phyloP scores from a whole-genome alignment of 768 basidiomycete genomes.

The Pleurotus sapidus region DNA sequence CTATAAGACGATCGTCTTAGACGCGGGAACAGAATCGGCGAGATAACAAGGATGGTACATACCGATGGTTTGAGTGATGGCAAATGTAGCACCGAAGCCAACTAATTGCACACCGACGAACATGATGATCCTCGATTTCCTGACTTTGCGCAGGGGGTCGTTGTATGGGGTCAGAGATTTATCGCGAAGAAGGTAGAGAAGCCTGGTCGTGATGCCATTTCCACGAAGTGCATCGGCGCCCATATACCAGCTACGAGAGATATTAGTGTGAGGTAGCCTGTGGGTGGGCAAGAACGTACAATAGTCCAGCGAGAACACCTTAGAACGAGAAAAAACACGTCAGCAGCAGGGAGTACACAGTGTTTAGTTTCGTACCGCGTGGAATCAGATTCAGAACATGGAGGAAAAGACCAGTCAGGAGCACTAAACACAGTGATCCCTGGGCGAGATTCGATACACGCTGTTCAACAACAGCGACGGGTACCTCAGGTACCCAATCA shows the following conservation, averaged over 20 bases:
- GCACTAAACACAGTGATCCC: slow-evolving; percentile 73
- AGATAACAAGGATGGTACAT: slow-evolving; percentile 27
- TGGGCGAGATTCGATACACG: slow-evolving; percentile 90
- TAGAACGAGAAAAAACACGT: neutral
- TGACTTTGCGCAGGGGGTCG: slow-evolving; percentile 76
- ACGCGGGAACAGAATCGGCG: neutral
- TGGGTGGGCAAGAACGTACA: slow-evolving; percentile 44
- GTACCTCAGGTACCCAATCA: slow-evolving; percentile 38
- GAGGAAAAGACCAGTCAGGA: slow-evolving; percentile 80
- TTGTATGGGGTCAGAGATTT: slow-evolving; percentile 50
- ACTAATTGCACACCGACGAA: slow-evolving; percentile 76
- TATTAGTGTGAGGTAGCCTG: neutral
- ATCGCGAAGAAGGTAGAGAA: slow-evolving; percentile 80
- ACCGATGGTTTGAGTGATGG: slow-evolving; percentile 90
- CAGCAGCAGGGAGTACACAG: slow-evolving; percentile 5
- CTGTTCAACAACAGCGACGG: slow-evolving; percentile 84
- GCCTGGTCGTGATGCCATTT: slow-evolving; percentile 81
- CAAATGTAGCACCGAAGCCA: slow-evolving; percentile 87
- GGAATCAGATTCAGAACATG: slow-evolving; percentile 80
- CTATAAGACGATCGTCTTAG: slow-evolving; percentile 31
- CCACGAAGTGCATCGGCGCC: slow-evolving; percentile 76
- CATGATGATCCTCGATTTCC: slow-evolving; percentile 67
- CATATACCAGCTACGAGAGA: slow-evolving; percentile 77
- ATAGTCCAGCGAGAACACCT: slow-evolving; percentile 81
- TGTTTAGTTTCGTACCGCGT: slow-evolving; percentile 36